Percentiles rank a stretch among this genome's conserved stretches.
These are phyloP conservation scores for Penicillium sp. DNA, from an alignment of 2,329 filamentous ascomycete species.

Conservation along the genomic window DNA sequence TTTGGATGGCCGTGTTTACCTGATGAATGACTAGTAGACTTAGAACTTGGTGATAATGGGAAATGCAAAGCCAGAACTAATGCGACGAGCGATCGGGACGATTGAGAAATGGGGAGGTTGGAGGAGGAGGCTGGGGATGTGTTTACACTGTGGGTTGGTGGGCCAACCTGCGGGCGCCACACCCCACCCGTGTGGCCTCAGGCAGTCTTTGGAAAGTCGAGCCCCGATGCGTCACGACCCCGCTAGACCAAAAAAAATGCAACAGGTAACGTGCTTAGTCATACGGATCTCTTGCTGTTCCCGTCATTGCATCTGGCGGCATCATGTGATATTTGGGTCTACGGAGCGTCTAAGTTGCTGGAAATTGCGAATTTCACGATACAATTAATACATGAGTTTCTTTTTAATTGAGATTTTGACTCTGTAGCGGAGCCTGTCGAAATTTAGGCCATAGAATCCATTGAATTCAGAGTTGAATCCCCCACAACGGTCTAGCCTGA, in stretches of 20 bases:
- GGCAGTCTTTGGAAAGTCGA: background rate
- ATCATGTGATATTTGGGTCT: background rate
- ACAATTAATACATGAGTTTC: background rate
- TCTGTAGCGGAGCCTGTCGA: background rate
- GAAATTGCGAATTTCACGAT: background rate
- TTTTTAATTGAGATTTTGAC: too few species aligned
- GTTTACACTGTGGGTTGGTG: conserved; percentile 31
- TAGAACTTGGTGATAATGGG: conserved; percentile 7
- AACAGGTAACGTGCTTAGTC: too few species aligned
- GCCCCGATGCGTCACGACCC: too few species aligned
- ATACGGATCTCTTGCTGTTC: too few species aligned
- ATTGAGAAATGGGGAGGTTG: conserved; percentile 43
- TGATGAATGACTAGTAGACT: conserved; percentile 17
- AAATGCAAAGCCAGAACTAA: conserved; percentile 20
- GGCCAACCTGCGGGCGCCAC: conserved; percentile 19
- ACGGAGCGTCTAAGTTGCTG: background rate
- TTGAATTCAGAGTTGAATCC: too few species aligned
- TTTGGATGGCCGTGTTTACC: background rate
- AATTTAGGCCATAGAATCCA: background rate
- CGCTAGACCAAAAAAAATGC: too few species aligned
- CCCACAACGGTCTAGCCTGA: too few species aligned
- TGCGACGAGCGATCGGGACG: conserved; percentile 15
- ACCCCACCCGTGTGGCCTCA: background rate
- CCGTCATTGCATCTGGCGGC: too few species aligned
- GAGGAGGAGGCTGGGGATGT: conserved; percentile 43